phyloP scores from a whole-genome alignment of 306 rosid genomes.

The Vicia sativa region DNA sequence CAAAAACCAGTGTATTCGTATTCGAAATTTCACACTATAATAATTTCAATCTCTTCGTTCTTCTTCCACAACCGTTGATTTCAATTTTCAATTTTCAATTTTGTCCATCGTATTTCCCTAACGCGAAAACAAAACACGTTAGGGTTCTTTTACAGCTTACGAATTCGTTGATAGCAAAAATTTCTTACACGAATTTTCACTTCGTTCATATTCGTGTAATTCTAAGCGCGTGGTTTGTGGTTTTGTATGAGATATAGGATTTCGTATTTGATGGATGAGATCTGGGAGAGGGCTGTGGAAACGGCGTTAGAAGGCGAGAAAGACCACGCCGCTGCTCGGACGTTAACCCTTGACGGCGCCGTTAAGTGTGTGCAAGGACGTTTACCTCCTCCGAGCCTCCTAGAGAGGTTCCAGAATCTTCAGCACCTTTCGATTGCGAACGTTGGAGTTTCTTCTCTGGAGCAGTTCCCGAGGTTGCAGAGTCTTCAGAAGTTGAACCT shows the following conservation, averaged over 20 bases:
- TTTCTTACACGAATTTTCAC: neutral
- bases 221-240: neutral
- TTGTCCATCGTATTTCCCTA: neutral
- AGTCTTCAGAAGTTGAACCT: constrained; percentile 76
- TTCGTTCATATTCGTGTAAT: neutral
- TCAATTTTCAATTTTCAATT: constrained; percentile 21
- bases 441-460: constrained; percentile 84
- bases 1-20: constrained; percentile 26
- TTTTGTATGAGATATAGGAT: constrained; percentile 61
- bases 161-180: neutral
- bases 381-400: constrained; percentile 76
- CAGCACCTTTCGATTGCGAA: constrained; percentile 90
- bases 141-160: neutral
- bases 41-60: constrained; percentile 24
- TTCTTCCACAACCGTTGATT: constrained; percentile 2
- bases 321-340: constrained; percentile 65
- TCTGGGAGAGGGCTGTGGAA: constrained; percentile 95
- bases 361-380: constrained; percentile 89
- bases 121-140: constrained; percentile 1
- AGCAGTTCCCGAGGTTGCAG: constrained; percentile 80
- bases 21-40: constrained; percentile 16
- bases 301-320: constrained; percentile 84
- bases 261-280: constrained; percentile 87
- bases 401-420: constrained; percentile 81
- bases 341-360: constrained; percentile 87